Conservation (phyloP, 257 asterid genomes). For the Penstemon davidsonii region DNA sequence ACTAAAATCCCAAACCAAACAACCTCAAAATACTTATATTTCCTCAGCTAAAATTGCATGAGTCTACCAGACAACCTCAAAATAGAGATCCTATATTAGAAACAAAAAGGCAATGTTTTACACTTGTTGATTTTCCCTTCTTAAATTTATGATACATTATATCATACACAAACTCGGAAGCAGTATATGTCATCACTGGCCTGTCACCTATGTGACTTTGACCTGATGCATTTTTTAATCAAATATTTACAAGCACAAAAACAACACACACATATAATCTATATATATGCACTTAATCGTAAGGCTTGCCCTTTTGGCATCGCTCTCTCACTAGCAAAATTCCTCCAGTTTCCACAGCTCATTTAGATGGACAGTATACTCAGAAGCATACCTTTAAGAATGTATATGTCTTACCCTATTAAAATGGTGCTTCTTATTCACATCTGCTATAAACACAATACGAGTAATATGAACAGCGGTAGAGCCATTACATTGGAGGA, state of each 20-base stretch:
- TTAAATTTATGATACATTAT: slow-evolving; percentile 41
- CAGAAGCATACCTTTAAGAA: not conserved
- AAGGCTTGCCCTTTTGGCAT: slow-evolving; percentile 53
- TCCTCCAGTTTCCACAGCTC: slow-evolving; percentile 29
- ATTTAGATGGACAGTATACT: slow-evolving; percentile 6
- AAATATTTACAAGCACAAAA: slow-evolving; percentile 60
- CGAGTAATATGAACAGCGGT: slow-evolving; percentile 34
- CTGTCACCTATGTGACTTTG: slow-evolving; percentile 94
- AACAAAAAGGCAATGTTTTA: slow-evolving; percentile 47
- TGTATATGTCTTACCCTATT: slow-evolving; percentile 8
- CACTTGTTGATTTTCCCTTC: slow-evolving; percentile 48
- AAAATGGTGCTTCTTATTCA: slow-evolving; percentile 25
- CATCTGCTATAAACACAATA: slow-evolving; percentile 43
- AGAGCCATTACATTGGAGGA: slow-evolving; percentile 45
- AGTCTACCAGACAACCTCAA: not conserved
- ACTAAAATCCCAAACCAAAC: not conserved
- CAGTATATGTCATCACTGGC: slow-evolving; percentile 52
- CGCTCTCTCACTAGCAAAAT: slow-evolving; percentile 48
- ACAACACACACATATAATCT: slow-evolving; percentile 22
- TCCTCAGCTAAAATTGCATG: too few relatives aligned
- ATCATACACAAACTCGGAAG: slow-evolving; percentile 52
- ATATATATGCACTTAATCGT: slow-evolving; percentile 46
- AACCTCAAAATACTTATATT: not conserved
- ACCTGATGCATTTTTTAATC: slow-evolving; percentile 64
- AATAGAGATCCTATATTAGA: slow-evolving; percentile 28